Percentiles rank a stretch among this genome's conserved stretches.
phyloP scores from a whole-genome alignment of 164 flowering plant genomes.

The Kalanchoe fedtschenkoi region DNA sequence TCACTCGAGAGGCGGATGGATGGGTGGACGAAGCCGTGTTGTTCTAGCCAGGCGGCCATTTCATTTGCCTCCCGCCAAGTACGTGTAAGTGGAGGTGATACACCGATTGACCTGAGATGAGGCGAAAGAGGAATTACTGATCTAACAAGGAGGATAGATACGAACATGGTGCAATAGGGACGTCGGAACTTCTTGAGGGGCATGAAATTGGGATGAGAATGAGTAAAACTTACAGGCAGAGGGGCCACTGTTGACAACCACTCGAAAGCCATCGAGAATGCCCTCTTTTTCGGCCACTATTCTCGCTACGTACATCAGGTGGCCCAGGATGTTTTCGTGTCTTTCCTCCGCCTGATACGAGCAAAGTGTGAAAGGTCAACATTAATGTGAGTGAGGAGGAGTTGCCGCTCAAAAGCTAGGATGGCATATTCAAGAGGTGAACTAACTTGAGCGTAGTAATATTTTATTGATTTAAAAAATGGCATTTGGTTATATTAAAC shows the following conservation, averaged over 20 bases:
- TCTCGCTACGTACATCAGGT: slow-evolving; percentile 69
- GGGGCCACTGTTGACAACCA: slow-evolving; percentile 82
- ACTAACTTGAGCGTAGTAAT: not conserved
- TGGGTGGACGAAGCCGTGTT: not conserved
- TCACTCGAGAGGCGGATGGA: too few relatives aligned
- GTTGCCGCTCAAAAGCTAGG: not conserved
- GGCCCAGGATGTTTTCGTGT: slow-evolving; percentile 66
- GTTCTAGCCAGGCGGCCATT: slow-evolving; percentile 71
- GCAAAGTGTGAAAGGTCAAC: too few relatives aligned
- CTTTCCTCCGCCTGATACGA: slow-evolving; percentile 58
- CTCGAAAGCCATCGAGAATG: slow-evolving; percentile 68
- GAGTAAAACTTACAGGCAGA: slow-evolving; percentile 52
- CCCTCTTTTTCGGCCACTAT: slow-evolving; percentile 92
- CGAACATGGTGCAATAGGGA: too few relatives aligned
- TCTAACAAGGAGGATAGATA: not conserved
- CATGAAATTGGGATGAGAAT: not conserved
- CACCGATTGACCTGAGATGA: slow-evolving; percentile 57
- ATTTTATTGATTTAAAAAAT: too few relatives aligned
- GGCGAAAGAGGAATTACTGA: not conserved
- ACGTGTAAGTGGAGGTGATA: slow-evolving; percentile 77
- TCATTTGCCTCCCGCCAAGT: slow-evolving; percentile 67
- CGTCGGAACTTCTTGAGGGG: not conserved
- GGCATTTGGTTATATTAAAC: slow-evolving; percentile 12
- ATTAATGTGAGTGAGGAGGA: not conserved
- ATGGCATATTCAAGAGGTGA: not conserved